phyloP scores from a whole-genome alignment of 208 protist genomes.

The Trypanosoma avium region DNA sequence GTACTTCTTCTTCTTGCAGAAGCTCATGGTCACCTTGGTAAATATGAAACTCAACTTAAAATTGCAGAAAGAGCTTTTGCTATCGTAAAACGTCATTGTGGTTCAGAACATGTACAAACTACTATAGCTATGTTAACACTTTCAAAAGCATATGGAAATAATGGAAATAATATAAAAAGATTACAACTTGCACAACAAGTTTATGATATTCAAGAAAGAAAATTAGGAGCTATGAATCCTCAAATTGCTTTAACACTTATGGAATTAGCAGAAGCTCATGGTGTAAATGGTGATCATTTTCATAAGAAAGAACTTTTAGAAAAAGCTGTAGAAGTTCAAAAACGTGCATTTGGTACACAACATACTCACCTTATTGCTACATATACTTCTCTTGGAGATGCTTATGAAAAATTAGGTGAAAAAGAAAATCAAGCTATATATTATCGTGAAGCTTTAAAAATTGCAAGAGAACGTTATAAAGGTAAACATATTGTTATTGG shows the following conservation, averaged over 20 bases:
- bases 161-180: conserved; percentile 47
- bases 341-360: conserved; percentile 75
- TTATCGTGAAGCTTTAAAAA: conserved; percentile 68
- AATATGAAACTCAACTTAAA: conserved; percentile 56
- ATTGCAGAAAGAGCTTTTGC: conserved; percentile 57
- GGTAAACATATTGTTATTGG: conserved; percentile 69
- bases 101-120: conserved; percentile 74
- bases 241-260: conserved; percentile 76
- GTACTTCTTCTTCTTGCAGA: conserved; percentile 73
- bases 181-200: conserved; percentile 64
- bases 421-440: conserved; percentile 50
- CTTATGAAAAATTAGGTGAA: conserved; percentile 61
- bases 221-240: conserved; percentile 69
- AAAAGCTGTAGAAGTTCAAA: conserved; percentile 72
- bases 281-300: conserved; percentile 63
- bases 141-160: conserved; percentile 59
- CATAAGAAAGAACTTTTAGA: conserved; percentile 74
- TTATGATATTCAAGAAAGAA: conserved; percentile 73
- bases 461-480: conserved; percentile 66
- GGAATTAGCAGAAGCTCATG: conserved; percentile 68
- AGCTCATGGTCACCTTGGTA: conserved; percentile 68
- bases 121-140: conserved; percentile 73
- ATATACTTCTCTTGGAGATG: conserved; percentile 68
- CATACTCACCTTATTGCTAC: conserved; percentile 75
- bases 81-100: conserved; percentile 82